Evolutionary conservation across 2,329 filamentous ascomycete genomes (phyloP), one percentile per base, ranked within the genome.

Genomic region (Chrysosporium keratinophilum): DNA sequence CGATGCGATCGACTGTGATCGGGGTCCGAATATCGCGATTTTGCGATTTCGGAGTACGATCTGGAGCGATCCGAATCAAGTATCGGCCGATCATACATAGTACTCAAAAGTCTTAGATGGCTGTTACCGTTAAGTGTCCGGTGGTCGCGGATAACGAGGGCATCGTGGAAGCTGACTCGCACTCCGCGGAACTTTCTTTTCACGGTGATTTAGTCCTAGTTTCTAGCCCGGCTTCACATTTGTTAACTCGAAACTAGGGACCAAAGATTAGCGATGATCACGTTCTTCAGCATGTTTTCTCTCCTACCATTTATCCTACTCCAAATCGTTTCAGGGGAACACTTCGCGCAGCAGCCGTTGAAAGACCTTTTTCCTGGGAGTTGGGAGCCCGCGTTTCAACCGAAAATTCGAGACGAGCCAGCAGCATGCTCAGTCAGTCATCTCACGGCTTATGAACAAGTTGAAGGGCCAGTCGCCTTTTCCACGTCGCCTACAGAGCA

Each of bases 391-490:
- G 46, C 37, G 12, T 9, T 39, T 14, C 48, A 51, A n/a, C 5
- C 11, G 23, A 17, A 34, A 11, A 10, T 43, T 12, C 34, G 6
- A n/a, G 12, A 41, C n/a, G 35, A 50, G 14, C 28, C 39, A 43
- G 20, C 2, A 49, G 34, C 4, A 35, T 54, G 52, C 20, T 28
- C 43, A 4, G 28, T 54, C 11, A 54, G 39, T 44, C 43, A 46
- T 42, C 20, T 54, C 14, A 31, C 41, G 14, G 53, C 53, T 12
- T 46, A 44, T 23, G 53, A 55, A 12, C 19, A 42, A 19, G 46
- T 48, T 33, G 50, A 51, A 19, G 53, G 48, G 2, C 46, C 47
- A 28, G 42, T 55, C 4, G 28, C 23, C 23, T 55, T 55, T 17
- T 39, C 46, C 10, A 40, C 31, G 17, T 35, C 33, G 20, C 10